phyloP scores from a whole-genome alignment of 2,329 filamentous ascomycete genomes.

The Stenocarpella maydis region DNA sequence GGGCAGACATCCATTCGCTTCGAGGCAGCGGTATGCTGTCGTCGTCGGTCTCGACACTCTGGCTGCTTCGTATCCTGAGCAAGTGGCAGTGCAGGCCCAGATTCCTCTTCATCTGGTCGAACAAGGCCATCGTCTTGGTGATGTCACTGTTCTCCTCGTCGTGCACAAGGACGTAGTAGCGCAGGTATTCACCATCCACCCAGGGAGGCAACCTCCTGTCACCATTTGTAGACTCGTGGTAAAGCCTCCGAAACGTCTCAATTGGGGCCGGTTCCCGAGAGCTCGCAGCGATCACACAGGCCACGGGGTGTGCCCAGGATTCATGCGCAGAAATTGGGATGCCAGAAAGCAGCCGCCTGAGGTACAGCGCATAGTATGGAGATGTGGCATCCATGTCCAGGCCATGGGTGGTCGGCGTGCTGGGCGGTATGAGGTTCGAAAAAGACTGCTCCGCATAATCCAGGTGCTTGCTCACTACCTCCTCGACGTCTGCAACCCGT shows the following conservation, averaged over 20 bases:
- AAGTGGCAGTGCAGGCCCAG: constrained; percentile 96
- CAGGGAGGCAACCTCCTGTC: constrained; percentile 78
- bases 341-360: constrained; percentile 83
- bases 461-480: constrained; percentile 81
- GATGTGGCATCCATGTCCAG: constrained; percentile 65
- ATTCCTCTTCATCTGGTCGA: constrained; percentile 99
- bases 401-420: constrained; percentile 50
- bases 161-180: constrained; percentile 96
- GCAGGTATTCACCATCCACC: constrained; percentile 90
- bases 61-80: constrained; percentile 81
- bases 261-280: constrained; percentile 85
- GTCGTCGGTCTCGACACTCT: constrained; percentile 89
- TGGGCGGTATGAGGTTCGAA: constrained; percentile 48
- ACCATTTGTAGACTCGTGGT: constrained; percentile 83
- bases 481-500: constrained; percentile 76
- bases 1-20: constrained; percentile 88
- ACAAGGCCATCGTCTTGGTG: constrained; percentile 84
- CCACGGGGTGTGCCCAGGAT: constrained; percentile 93
- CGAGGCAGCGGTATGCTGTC: constrained; percentile 84
- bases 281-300: constrained; percentile 93
- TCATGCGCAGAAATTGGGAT: constrained; percentile 84
- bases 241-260: constrained; percentile 84
- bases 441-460: constrained; percentile 74
- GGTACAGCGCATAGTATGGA: constrained; percentile 85
- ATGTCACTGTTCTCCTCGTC: constrained; percentile 97